These are phyloP conservation scores for Solanum boliviense DNA, from an alignment of 257 asterid genomes.

Conservation along the genomic window DNA sequence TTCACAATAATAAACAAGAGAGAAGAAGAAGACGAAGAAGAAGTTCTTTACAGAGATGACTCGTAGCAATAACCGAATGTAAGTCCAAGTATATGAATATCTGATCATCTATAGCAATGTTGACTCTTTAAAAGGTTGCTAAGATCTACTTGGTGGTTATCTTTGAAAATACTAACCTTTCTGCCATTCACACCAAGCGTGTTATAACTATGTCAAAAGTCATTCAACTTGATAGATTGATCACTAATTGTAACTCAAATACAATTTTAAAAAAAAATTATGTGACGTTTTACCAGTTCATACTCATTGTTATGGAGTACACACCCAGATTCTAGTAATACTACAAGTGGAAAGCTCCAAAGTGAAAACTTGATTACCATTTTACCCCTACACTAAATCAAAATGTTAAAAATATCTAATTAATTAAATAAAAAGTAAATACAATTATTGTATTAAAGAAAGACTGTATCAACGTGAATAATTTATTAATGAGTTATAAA, in stretches of 20 bases:
- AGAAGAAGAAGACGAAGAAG: not conserved
- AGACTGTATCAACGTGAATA: not conserved
- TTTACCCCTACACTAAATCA: not conserved
- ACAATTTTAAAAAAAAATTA: not conserved
- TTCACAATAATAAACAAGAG: not conserved
- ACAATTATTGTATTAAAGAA: not conserved
- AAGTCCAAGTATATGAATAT: not conserved
- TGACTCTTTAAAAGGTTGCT: not conserved
- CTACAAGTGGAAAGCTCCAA: not conserved
- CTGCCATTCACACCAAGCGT: not conserved
- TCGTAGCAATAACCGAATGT: not conserved
- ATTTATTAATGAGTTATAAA: not conserved
- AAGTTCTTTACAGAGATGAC: not conserved
- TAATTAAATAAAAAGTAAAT: not conserved
- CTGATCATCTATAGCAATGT: not conserved
- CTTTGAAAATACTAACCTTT: not conserved
- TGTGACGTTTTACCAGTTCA: not conserved
- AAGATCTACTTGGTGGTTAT: not conserved
- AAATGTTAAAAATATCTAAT: too few species aligned
- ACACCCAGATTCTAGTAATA: not conserved
- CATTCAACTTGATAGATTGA: not conserved
- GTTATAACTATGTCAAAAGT: not conserved
- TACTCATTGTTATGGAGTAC: not conserved
- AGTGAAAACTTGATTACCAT: not conserved
- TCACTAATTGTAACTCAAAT: not conserved